These are phyloP conservation scores for Xerocomus potaroensis DNA, from an alignment of 768 basidiomycete species.

Conservation along the genomic window DNA sequence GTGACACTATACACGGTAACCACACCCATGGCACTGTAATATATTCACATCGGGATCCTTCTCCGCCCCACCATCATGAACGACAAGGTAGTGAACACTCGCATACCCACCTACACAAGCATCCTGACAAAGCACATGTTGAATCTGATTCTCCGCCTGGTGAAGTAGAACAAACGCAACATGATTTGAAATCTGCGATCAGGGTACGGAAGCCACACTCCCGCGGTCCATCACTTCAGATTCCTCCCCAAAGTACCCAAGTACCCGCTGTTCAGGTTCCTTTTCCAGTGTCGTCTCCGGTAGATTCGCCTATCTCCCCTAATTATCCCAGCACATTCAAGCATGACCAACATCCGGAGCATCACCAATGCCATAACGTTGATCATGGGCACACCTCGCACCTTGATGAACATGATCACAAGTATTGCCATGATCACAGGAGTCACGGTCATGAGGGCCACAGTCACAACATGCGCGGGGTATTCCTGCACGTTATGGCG, in stretches of 20 bases:
- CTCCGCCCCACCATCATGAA: slow-evolving; percentile 29
- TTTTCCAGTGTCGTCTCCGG: slow-evolving; percentile 25
- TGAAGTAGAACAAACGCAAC: slow-evolving; percentile 6
- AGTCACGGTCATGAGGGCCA: slow-evolving; percentile 90
- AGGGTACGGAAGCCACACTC: slow-evolving; percentile 36
- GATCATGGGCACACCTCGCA: slow-evolving; percentile 44
- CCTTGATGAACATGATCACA: slow-evolving; percentile 43
- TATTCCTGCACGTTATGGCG: slow-evolving; percentile 97
- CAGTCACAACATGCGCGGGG: slow-evolving; percentile 98
- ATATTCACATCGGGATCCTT: slow-evolving; percentile 17
- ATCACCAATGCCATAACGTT: slow-evolving; percentile 17
- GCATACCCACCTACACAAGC: slow-evolving; percentile 25
- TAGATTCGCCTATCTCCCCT: slow-evolving; percentile 59
- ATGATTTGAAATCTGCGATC: slow-evolving; percentile 10
- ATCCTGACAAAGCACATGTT: slow-evolving; percentile 20
- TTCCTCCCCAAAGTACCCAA: slow-evolving; percentile 25
- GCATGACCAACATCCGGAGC: slow-evolving; percentile 41
- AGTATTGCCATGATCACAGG: slow-evolving; percentile 48
- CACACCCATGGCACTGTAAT: slow-evolving; percentile 14
- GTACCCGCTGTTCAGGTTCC: slow-evolving; percentile 19
- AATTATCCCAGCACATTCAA: slow-evolving; percentile 51
- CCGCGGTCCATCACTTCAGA: slow-evolving; percentile 38
- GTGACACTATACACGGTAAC: slow-evolving; percentile 9
- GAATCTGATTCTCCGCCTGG: slow-evolving; percentile 13
- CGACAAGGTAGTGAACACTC: slow-evolving; percentile 21